Evolutionary conservation across 208 protist species (phyloP).

Genomic region (Crithidia sp.): DNA sequence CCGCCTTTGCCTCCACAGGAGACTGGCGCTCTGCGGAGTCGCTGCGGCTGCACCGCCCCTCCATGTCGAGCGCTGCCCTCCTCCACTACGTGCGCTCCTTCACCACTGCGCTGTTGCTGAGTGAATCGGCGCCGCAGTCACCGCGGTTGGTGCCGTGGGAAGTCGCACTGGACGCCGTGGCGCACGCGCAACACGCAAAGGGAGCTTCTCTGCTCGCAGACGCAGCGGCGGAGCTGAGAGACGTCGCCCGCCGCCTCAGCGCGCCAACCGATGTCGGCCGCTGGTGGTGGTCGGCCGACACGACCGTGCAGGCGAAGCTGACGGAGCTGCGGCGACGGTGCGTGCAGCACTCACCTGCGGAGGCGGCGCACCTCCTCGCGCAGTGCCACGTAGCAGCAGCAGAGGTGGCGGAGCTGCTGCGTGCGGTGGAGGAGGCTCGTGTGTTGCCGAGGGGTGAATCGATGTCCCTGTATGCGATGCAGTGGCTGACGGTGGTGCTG

Average conservation of each 20-base stretch:
- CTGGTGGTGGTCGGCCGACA: slow-evolving; percentile 26
- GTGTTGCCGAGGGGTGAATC: slow-evolving; percentile 8
- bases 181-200: not conserved
- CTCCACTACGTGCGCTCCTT: slow-evolving; percentile 25
- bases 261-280: slow-evolving; percentile 1
- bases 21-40: slow-evolving; percentile 31
- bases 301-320: slow-evolving; percentile 20
- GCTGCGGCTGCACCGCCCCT: slow-evolving; percentile 9
- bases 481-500: slow-evolving; percentile 24
- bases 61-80: slow-evolving; percentile 1
- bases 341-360: not conserved
- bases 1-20: slow-evolving; percentile 24
- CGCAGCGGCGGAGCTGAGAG: slow-evolving; percentile 12
- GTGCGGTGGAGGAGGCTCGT: slow-evolving; percentile 9
- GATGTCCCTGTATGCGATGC: not conserved
- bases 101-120: slow-evolving; percentile 6
- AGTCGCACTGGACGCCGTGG: slow-evolving; percentile 21
- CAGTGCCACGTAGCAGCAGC: slow-evolving; percentile 23
- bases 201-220: not conserved
- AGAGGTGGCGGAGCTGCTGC: slow-evolving; percentile 16
- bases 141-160: slow-evolving; percentile 31
- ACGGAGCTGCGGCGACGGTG: slow-evolving; percentile 22
- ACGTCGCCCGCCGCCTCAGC: not conserved
- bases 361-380: slow-evolving; percentile 8
- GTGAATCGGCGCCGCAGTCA: not conserved